Percentiles rank a stretch among this genome's conserved stretches.
Conservation (phyloP, 2,329 filamentous ascomycete species). For the Penicillium glabrum region DNA sequence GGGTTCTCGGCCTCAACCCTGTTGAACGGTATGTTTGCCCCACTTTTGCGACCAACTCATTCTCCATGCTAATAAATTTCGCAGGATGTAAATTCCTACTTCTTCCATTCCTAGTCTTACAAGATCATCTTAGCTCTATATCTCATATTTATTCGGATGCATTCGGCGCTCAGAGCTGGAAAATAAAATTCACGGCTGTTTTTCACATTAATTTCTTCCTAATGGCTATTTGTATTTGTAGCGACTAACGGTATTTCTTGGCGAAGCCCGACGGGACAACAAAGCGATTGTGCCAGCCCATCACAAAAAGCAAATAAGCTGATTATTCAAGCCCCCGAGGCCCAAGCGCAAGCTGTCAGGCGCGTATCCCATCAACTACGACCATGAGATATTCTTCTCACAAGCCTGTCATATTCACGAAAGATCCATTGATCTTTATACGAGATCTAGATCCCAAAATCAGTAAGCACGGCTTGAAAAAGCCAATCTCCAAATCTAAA, state of each 20-base stretch:
- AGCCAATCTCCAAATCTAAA: background rate
- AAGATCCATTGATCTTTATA: background rate
- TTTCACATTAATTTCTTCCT: background rate
- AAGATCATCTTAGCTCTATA: conserved; percentile 12
- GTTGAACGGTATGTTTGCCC: conserved; percentile 52
- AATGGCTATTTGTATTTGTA: background rate
- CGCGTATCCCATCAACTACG: background rate
- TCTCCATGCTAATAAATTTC: conserved; percentile 9
- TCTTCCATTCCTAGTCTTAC: background rate
- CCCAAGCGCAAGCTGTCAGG: background rate
- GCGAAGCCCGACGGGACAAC: background rate
- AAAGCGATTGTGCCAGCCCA: background rate
- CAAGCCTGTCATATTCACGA: background rate
- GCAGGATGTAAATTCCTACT: conserved; percentile 29
- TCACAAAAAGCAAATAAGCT: background rate
- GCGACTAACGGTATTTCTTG: background rate
- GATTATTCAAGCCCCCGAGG: background rate
- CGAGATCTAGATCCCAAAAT: background rate
- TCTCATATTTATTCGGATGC: conserved; percentile 16
- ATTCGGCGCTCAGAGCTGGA: conserved; percentile 22
- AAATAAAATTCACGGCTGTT: conserved; percentile 14
- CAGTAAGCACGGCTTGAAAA: background rate
- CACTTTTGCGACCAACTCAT: background rate
- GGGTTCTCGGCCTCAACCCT: conserved; percentile 64
- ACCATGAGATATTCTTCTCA: background rate